phyloP scores from a whole-genome alignment of 1,284 basidiomycete species.

The Sanghuangporus baumii region DNA sequence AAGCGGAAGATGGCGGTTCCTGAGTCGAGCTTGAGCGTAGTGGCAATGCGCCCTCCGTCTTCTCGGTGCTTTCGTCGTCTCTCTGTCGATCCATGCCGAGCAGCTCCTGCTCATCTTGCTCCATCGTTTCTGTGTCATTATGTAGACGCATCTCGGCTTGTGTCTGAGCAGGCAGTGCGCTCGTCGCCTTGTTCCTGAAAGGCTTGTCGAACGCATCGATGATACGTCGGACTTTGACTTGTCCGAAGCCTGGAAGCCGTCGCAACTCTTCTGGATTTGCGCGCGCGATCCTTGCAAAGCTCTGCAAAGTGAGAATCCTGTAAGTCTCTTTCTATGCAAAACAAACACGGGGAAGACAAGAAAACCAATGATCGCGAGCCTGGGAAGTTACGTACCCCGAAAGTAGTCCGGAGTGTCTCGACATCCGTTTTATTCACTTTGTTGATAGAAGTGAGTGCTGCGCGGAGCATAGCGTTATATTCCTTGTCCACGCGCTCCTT shows the following conservation, averaged over 20 bases:
- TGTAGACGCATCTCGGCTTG: not conserved
- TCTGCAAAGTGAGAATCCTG: slow-evolving; percentile 41
- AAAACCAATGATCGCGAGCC: not conserved
- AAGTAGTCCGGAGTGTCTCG: slow-evolving; percentile 86
- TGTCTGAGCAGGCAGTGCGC: slow-evolving; percentile 33
- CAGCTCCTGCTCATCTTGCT: slow-evolving; percentile 9
- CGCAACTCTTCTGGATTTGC: slow-evolving; percentile 73
- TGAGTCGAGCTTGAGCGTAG: not conserved
- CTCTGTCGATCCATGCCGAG: not conserved
- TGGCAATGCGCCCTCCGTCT: not conserved
- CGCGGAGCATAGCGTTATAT: slow-evolving; percentile 76
- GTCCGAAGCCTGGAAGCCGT: slow-evolving; percentile 89
- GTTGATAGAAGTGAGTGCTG: slow-evolving; percentile 84
- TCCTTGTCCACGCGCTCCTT: slow-evolving; percentile 91
- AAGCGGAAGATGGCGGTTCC: not conserved
- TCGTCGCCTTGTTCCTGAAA: slow-evolving; percentile 59
- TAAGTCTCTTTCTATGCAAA: not conserved
- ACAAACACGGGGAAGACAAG: too few species aligned
- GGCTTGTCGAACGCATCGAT: slow-evolving; percentile 77
- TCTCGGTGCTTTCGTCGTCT: not conserved
- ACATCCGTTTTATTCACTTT: slow-evolving; percentile 99
- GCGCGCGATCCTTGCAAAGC: slow-evolving; percentile 74
- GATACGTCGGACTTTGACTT: slow-evolving; percentile 85
- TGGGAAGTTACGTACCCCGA: slow-evolving; percentile 62
- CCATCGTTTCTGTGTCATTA: slow-evolving; percentile 18